A percentile compares a stretch with the other conserved stretches of the same genome.
phyloP scores from a whole-genome alignment of 768 basidiomycete genomes.

The Panus rudis region DNA sequence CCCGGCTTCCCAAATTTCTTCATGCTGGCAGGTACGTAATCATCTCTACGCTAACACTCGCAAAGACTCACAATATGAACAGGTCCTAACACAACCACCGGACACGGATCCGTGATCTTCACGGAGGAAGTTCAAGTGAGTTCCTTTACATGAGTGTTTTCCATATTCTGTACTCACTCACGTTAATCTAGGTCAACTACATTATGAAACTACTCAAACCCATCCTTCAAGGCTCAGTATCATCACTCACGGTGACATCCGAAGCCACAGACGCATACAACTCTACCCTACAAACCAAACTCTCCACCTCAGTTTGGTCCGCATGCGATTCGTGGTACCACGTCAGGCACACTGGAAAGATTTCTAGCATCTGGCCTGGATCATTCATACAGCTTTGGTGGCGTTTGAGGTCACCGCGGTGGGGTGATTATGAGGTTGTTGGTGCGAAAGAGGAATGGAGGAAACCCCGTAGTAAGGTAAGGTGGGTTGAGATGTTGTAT shows the following conservation, averaged over 20 bases:
- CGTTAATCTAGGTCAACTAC: constrained; percentile 9
- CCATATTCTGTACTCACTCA: no score
- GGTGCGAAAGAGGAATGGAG: constrained; percentile 1
- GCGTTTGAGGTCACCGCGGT: constrained; percentile 4
- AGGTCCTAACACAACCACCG: constrained; percentile 18
- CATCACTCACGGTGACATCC: constrained; percentile 17
- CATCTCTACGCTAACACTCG: no score
- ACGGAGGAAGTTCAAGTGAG: constrained; percentile 15
- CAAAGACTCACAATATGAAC: neutral
- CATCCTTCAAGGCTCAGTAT: constrained; percentile 8
- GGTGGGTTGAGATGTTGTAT: no score
- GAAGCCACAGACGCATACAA: constrained; percentile 16
- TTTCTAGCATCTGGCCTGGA: constrained; percentile 11
- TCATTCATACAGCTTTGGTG: constrained; percentile 8
- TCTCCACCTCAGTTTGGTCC: neutral
- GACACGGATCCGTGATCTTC: constrained; percentile 17
- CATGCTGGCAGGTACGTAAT: constrained; percentile 21
- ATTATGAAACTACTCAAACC: constrained; percentile 11
- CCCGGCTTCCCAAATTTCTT: constrained; percentile 33
- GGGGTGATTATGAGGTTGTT: constrained; percentile 8
- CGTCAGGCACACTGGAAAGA: constrained; percentile 7
- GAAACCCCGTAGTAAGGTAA: no score
- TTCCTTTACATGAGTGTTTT: no score
- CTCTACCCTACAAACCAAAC: constrained; percentile 15
- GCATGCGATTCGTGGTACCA: constrained; percentile 11